A percentile compares a stretch with the other conserved stretches of the same genome.
Evolutionary conservation across 148 eudicot genomes (phyloP).

Genomic region (Rhododendron simsii): DNA sequence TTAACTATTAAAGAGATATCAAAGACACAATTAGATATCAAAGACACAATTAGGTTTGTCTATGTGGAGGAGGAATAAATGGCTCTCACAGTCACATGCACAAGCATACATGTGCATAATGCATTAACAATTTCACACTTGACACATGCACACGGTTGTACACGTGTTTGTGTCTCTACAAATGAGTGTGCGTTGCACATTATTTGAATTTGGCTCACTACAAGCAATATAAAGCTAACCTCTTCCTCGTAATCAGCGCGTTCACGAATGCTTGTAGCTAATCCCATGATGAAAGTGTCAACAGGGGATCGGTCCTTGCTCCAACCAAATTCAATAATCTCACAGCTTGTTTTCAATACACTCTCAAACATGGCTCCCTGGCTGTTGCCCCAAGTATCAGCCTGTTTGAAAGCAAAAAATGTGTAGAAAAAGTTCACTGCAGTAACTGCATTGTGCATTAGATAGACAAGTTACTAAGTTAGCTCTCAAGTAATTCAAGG

Average conservation of each 20-base stretch:
- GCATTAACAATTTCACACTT: background rate
- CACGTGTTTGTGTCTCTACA: background rate
- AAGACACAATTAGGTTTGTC: background rate
- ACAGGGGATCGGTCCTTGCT: conserved; percentile 83
- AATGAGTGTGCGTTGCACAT: background rate
- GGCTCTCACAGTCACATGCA: background rate
- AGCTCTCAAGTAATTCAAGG: background rate
- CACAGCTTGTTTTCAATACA: conserved; percentile 74
- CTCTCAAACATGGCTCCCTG: conserved; percentile 89
- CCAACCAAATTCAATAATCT: conserved; percentile 87
- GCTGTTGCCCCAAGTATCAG: conserved; percentile 74
- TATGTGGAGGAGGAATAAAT: background rate
- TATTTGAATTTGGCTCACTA: background rate
- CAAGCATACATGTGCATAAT: background rate
- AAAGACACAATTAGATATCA: background rate
- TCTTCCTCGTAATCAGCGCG: conserved; percentile 83
- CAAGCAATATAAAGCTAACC: conserved; percentile 42
- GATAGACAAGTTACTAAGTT: background rate
- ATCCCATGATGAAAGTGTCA: conserved; percentile 88
- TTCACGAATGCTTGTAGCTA: conserved; percentile 77
- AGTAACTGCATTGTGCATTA: conserved; percentile 3
- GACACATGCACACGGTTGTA: background rate
- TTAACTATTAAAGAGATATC: background rate
- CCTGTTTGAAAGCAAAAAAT: conserved; percentile 45
- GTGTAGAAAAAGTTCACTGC: conserved; percentile 9